Evolutionary conservation across 352 stramenopile genomes (phyloP).

Genomic region (Phytophthora pini): DNA sequence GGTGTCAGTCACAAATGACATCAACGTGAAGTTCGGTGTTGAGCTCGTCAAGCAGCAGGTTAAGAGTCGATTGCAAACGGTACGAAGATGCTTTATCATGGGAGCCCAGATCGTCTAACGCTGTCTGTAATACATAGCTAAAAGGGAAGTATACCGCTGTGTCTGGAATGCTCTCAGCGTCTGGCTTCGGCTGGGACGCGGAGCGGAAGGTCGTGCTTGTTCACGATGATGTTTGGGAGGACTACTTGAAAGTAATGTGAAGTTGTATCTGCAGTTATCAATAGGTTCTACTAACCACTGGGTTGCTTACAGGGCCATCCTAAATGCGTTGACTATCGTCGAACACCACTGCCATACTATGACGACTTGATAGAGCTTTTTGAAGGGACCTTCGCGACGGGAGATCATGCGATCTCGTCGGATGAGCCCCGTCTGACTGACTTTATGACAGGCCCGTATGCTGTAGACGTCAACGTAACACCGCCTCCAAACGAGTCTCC

Average conservation of each 20-base stretch:
- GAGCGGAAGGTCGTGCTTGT: background rate
- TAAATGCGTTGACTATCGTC: background rate
- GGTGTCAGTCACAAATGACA: background rate
- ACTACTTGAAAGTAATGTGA: background rate
- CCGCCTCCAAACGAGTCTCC: too few relatives aligned
- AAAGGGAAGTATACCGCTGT: background rate
- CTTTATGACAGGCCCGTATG: background rate
- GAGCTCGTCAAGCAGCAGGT: constrained; percentile 1
- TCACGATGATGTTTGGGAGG: constrained; percentile 7
- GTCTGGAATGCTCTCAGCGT: background rate
- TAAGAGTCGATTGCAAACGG: constrained; percentile 2
- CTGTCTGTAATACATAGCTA: background rate
- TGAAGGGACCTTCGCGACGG: constrained; percentile 1
- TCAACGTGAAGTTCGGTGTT: background rate
- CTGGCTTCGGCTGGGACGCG: constrained; percentile 7
- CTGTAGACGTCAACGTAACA: too few relatives aligned
- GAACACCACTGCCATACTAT: background rate
- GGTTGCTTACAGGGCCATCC: background rate
- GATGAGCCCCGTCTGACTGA: background rate
- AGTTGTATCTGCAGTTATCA: too few relatives aligned
- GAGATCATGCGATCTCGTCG: background rate
- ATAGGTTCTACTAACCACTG: background rate
- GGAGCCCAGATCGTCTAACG: background rate
- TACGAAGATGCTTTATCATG: background rate
- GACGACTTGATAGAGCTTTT: constrained; percentile 5